Evolutionary conservation across 192 early-diverging fungal species (phyloP), one percentile per base, ranked within the genome.

Genomic region (Coemansia erecta): DNA sequence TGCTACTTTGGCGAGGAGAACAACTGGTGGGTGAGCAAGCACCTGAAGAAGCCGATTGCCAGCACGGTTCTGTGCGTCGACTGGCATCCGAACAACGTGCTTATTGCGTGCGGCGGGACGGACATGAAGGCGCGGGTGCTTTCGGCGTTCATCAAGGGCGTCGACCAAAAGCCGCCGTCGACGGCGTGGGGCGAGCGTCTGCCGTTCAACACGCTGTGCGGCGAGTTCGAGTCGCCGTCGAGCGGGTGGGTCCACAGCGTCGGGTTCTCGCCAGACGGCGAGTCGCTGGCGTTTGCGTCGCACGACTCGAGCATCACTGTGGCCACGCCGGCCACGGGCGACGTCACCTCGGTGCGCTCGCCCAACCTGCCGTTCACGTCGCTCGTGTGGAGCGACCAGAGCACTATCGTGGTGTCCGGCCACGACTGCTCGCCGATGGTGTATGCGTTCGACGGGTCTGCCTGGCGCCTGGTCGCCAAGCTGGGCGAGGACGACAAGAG

Each of bases 31-130:
- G 87, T 86, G 48, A 84, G 87, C 61, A 97, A 95, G 83, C 95
- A 97, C 70, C 69, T 97, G 53, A 94, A 95, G 77, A 93, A 95
- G 72, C 93, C 90, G 22, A 91, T 98, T 65, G 83, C 88, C 39
- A 87, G 85, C 63, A 98, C 95, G 6, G 92, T 97, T 3, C 79
- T 95, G 19, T 86, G 85, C 48, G 48, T 98, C 17, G 92, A 90
- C 53, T 98, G 97, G 97, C 97, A 98, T 61, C 95, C 97, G 18
- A 94, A 97, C 78, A 97, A 94, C 70, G 85, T 97, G 39, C 81
- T 97, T 23, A 77, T 98, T 42, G 94, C 92, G n/a, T 89, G 89
- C 58, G 97, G 94, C 24, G 84, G 85, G 50, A 87, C 91, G 28
- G 91, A 92, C 54, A 87, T 87, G 81, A 91, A 91, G 83, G 91